Conservation (phyloP, 805 yeast genomes). For the Wickerhamomyces subpelliculosus region DNA sequence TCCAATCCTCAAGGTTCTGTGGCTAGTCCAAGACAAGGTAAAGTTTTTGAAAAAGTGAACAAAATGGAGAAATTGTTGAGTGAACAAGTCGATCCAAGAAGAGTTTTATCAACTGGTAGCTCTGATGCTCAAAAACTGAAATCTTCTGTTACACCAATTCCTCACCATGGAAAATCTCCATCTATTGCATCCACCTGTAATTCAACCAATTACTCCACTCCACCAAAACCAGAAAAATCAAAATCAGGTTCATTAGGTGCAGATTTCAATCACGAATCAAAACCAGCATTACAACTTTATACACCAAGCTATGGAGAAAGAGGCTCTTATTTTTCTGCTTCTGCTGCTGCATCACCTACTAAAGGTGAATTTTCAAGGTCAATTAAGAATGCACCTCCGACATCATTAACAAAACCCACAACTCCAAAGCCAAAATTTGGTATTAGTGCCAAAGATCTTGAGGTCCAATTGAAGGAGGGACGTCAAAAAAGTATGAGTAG, state of each 20-base stretch:
- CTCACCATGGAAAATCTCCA: neutral
- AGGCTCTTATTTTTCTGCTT: too few relatives aligned
- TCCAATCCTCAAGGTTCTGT: slow-evolving; percentile 1
- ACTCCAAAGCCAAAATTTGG: slow-evolving; percentile 12
- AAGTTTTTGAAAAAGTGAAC: slow-evolving; percentile 23
- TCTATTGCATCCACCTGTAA: neutral
- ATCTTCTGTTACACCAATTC: neutral
- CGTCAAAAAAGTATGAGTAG: slow-evolving; percentile 16
- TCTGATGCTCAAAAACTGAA: neutral
- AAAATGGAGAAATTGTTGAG: slow-evolving; percentile 24
- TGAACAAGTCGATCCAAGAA: slow-evolving; percentile 10
- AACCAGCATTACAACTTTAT: too few relatives aligned
- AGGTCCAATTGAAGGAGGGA: slow-evolving; percentile 21
- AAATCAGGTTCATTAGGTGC: too few relatives aligned
- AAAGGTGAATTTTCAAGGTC: too few relatives aligned
- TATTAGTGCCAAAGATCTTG: slow-evolving; percentile 20
- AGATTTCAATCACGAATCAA: too few relatives aligned
- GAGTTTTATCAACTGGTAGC: slow-evolving; percentile 5
- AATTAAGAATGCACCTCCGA: too few relatives aligned
- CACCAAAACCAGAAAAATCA: neutral
- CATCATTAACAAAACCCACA: neutral
- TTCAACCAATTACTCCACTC: too few relatives aligned
- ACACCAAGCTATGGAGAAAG: too few relatives aligned
- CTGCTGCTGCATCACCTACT: too few relatives aligned
- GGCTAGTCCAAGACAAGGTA: slow-evolving; percentile 17